Conservation (phyloP, 495 filamentous ascomycete species). For the Xeromyces bisporus region DNA sequence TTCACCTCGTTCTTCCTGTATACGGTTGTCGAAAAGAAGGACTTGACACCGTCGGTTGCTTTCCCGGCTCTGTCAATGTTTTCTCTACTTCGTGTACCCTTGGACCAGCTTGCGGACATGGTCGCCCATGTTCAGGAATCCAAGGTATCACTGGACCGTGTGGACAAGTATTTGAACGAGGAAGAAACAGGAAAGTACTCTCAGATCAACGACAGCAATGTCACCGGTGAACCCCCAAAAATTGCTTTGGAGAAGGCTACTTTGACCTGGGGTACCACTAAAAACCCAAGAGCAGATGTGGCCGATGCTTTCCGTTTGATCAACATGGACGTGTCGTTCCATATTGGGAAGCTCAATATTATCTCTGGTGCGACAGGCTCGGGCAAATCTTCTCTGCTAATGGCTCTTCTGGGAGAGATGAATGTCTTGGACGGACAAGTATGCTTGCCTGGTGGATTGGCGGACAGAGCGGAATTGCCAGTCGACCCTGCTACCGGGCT, state of each 20-base stretch:
- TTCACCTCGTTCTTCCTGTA: conserved; percentile 91
- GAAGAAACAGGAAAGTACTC: conserved; percentile 92
- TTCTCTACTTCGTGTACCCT: conserved; percentile 77
- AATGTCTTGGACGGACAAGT: conserved; percentile 65
- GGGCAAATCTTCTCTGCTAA: conserved; percentile 87
- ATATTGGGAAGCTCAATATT: conserved; percentile 67
- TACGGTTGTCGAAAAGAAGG: conserved; percentile 79
- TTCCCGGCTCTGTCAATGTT: conserved; percentile 96
- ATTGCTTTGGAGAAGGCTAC: conserved; percentile 77
- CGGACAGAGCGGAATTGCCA: conserved; percentile 66
- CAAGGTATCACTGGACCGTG: conserved; percentile 90
- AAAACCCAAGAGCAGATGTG: conserved; percentile 13
- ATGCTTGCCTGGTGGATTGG: conserved; percentile 58
- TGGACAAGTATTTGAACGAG: conserved; percentile 87
- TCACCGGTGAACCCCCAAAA: conserved; percentile 39
- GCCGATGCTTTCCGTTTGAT: conserved; percentile 61
- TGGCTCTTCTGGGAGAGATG: conserved; percentile 98
- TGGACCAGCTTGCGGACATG: conserved; percentile 98
- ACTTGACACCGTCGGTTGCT: conserved; percentile 78
- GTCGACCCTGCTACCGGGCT: conserved; percentile 72
- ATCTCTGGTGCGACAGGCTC: conserved; percentile 85
- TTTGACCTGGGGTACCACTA: conserved; percentile 67
- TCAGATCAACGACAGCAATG: conserved; percentile 55
- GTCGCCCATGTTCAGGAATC: conserved; percentile 96
- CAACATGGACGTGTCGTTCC: conserved; percentile 61